Evolutionary conservation across 2,329 filamentous ascomycete genomes (phyloP), one percentile per base, ranked within the genome.

Genomic region (Graphiopsis chlorocephala): DNA sequence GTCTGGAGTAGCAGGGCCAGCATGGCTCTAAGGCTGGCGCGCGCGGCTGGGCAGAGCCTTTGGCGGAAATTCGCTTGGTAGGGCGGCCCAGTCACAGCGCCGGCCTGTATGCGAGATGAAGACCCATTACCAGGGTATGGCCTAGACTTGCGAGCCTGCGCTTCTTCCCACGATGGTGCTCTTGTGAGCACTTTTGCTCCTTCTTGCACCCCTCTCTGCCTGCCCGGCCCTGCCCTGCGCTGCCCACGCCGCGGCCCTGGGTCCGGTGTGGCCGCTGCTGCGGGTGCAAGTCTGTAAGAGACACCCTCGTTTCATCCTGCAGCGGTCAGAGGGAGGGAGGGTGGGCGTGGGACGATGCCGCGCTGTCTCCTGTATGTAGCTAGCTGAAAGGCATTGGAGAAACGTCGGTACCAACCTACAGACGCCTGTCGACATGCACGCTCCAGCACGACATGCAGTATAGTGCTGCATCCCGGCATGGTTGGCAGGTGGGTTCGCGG

Each of bases 101-200:
- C 29, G 29, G n/a, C 28, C 58, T 52, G 47, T 35, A 61, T 61
- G 58, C 58, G 59, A 62, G 47, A 62, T 62, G 59, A 62, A 29
- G 59, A 38, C 59, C 47, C 59, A 53, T 53, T 60, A 25, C 57
- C 25, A 33, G 57, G 57, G 38, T 33, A 53, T 53, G 59, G 59
- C 48, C 59, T 62, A 62, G 59, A 62, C 59, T 53, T 17, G 31
- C 33, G n/a, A 62, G 47, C 47, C n/a, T 53, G 57, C 17, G 26
- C 59, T 26, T 29, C 59, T n/a, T 48, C 26, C 25, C 48, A 52
- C 48, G 35, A 42, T 42, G 7, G 31, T 10, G 1, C 17, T 42
- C 35, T n/a, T n/a, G 17, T n/a, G 35, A 42, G 35, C 35, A 6
- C 35, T 15, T 42, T n/a, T 42, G 35, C 35, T 8, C 35, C 35